A percentile compares a stretch with the other conserved stretches of the same genome.
Conservation (phyloP, 2,329 filamentous ascomycete species). For the Aspergillus sergii region DNA sequence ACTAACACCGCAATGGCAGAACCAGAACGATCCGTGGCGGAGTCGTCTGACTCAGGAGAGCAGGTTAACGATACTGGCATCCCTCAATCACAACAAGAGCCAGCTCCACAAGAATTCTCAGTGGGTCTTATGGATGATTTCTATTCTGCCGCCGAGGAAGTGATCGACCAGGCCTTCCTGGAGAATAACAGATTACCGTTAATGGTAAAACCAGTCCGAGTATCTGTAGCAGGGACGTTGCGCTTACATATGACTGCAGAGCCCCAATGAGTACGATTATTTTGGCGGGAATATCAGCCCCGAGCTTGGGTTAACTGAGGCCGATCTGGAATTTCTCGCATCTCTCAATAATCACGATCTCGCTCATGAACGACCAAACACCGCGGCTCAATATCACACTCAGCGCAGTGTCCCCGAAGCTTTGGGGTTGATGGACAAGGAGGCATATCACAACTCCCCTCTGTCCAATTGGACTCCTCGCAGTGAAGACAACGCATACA, state of each 20-base stretch:
- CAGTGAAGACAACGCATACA: conserved; percentile 27
- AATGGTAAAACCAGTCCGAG: background rate
- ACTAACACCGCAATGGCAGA: background rate
- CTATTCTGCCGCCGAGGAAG: background rate
- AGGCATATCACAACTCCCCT: conserved; percentile 32
- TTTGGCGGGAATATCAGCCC: background rate
- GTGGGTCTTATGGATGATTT: background rate
- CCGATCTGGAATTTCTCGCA: background rate
- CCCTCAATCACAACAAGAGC: background rate
- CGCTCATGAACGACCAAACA: background rate
- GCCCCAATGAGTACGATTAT: background rate
- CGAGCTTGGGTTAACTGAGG: background rate
- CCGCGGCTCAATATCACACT: background rate
- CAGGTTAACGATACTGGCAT: background rate
- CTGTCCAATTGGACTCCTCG: conserved; percentile 32
- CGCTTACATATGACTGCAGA: background rate
- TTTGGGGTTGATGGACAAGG: conserved; percentile 21
- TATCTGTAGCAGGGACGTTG: background rate
- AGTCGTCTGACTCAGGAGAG: background rate
- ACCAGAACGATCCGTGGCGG: background rate
- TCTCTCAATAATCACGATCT: background rate
- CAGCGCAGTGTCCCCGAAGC: background rate
- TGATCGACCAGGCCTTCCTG: background rate
- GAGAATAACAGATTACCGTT: background rate
- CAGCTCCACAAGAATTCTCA: background rate